Conservation (phyloP, 805 yeast genomes). For the Pichia thaimueangensis region DNA sequence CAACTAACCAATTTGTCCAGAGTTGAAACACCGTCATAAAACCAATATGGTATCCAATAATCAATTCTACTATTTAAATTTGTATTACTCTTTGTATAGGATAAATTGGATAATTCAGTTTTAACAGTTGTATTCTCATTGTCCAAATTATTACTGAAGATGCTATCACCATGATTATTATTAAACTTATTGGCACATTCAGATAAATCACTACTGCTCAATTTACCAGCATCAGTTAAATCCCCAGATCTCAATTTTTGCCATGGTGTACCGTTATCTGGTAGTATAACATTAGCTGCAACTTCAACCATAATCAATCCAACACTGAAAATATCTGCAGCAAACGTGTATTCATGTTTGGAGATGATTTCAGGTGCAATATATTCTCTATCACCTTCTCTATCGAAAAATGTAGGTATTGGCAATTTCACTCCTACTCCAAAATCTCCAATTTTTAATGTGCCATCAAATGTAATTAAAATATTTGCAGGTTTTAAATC, state of each 20-base stretch:
- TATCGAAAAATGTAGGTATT: slow-evolving; percentile 63
- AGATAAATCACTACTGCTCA: slow-evolving; percentile 64
- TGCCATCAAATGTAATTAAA: slow-evolving; percentile 90
- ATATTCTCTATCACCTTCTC: slow-evolving; percentile 96
- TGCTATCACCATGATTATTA: neutral
- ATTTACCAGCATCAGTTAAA: slow-evolving; percentile 85
- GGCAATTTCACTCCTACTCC: slow-evolving; percentile 89
- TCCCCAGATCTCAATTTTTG: slow-evolving; percentile 93
- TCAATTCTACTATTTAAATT: slow-evolving; percentile 5
- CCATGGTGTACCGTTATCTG: slow-evolving; percentile 97
- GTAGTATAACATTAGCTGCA: slow-evolving; percentile 91
- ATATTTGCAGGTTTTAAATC: slow-evolving; percentile 95
- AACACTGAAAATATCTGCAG: slow-evolving; percentile 92
- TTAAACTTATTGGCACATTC: slow-evolving; percentile 16
- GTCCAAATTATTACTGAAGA: neutral
- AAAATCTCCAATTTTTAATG: slow-evolving; percentile 90
- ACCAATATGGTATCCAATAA: slow-evolving; percentile 78
- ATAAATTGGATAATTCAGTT: neutral
- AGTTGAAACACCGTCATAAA: slow-evolving; percentile 62
- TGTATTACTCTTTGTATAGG: neutral
- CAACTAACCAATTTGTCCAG: slow-evolving; percentile 76
- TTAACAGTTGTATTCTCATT: neutral
- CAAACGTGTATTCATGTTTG: slow-evolving; percentile 74
- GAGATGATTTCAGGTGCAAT: slow-evolving; percentile 95
- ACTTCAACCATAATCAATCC: slow-evolving; percentile 91